Base-by-base conservation (phyloP, 2,329 filamentous ascomycete genomes). In the Thyridium curvatum region DNA sequence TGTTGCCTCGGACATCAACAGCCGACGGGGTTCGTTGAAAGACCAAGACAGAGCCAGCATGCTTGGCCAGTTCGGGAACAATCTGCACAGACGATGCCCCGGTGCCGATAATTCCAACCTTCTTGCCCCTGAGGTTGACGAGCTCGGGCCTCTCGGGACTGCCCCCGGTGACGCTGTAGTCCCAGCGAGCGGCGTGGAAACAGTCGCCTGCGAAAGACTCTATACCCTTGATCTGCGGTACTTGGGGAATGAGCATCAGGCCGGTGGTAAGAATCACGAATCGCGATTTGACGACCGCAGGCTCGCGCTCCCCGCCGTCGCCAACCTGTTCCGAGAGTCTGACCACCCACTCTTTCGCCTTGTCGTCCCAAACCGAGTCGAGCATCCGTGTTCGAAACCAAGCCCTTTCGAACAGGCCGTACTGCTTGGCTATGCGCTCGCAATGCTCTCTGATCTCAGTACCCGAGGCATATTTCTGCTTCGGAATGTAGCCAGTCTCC, bases 401-500 rank as follows among this genome's bases (percentile, higher is more conserved):
- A 2, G 54, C 55, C 38, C 59, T 61, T 16, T 66, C 65, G 2
- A 60, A 52, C 4, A 79, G 51, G 4, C 59, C 51, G 45, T 59
- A 77, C 40, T 66, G 59, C 31, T 55, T 52, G 6, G 63, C 66
- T 13, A 77, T 62, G 2, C 55, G 53, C 7, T 69, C 53, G 3
- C 65, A 60, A 48, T 79, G 65, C 29, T 59, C 52, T 1, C 66
- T 62, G 14, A 79, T 57, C 42, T 65, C 64, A 0, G 51, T 38
- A 3, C 57, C 64, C 0, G 55, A 34, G 0, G 53, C 51, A 35
- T 66, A 66, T 32, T 58, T 62, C 32, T 72, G 60, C 13, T 60
- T 69, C 0, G 78, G 79, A 52, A 79, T 67, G 48, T 77, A 79
- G 0, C 69, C 69, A 2, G 65, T 77, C 53, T 81, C 75, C 43